phyloP scores from a whole-genome alignment of 805 yeast genomes.

The Saturnispora saitoi region DNA sequence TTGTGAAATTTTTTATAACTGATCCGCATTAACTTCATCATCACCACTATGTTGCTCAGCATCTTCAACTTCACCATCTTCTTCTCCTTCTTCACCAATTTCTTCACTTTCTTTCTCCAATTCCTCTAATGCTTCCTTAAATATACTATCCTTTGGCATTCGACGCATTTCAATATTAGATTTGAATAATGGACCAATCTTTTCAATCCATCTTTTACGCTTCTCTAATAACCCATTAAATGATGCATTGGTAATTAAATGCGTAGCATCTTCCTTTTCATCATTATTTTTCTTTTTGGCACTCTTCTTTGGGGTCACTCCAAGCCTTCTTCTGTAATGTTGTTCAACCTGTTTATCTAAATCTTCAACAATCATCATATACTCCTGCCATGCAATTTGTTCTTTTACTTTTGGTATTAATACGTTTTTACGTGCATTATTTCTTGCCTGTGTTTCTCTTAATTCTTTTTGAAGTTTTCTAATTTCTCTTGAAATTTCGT shows the following conservation, averaged over 20 bases:
- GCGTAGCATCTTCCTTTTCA: conserved; percentile 34
- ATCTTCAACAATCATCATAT: conserved; percentile 80
- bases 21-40: conserved; percentile 8
- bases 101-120: conserved; percentile 6
- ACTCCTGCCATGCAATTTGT: conserved; percentile 93
- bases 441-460: conserved; percentile 49
- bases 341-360: conserved; percentile 95
- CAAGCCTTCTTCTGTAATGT: conserved; percentile 74
- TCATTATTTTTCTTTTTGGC: conserved; percentile 36
- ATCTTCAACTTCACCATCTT: conserved; percentile 4
- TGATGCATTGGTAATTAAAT: conserved; percentile 69
- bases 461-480: conserved; percentile 64
- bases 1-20: conserved; percentile 1
- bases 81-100: conserved; percentile 8
- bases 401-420: conserved; percentile 72
- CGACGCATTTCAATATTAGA: conserved; percentile 64
- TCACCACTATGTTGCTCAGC: conserved; percentile 6
- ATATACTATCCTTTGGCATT: conserved; percentile 57
- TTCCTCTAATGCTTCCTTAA: conserved; percentile 24
- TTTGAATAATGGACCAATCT: conserved; percentile 79
- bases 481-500: conserved; percentile 82
- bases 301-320: conserved; percentile 56
- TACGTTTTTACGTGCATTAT: conserved; percentile 56
- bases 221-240: conserved; percentile 75
- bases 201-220: conserved; percentile 78